Evolutionary conservation across 2,329 filamentous ascomycete species (phyloP), one percentile per base, ranked within the genome.

Genomic region (Eutypella sp.): DNA sequence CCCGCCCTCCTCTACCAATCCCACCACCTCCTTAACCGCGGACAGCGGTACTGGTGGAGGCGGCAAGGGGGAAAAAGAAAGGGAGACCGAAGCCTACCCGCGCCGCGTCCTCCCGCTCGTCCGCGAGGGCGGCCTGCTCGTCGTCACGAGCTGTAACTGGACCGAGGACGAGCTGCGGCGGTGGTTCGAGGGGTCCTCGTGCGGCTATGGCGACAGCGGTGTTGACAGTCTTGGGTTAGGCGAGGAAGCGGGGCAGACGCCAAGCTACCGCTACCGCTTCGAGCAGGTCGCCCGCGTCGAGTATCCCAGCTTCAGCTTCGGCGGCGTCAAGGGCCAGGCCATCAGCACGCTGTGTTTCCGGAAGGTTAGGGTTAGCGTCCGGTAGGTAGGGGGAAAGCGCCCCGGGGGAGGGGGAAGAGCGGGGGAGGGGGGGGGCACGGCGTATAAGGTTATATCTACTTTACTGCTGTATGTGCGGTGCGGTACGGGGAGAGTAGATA

Each of bases 121-220:
- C 42, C 82, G 80, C 56, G 70, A 68, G 1, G 85, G 84, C 2
- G 89, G 89, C 0, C 73, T 89, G 20, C 79, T 97, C 57, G 67
- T 96, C 48, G 81, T 99, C 44, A 97, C 93, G 45, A 96, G 90
- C 67, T 99, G 93, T 66, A 99, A 99, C 69, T 99, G 93, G 93
- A 97, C 92, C 1, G 90, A 93, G 70, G 79, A 82, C 34, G 93
- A 99, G 72, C 68, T 99, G 58, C 73, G 77, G 49, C 69, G 68
- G 15, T 97, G 92, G 90, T 93, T 97, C 62, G 81, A 77, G 42
- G 71, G 66, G 3, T 33, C 11, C 29, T 5, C 25, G 7, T 7
- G 25, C 13, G 25, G 25, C 13, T 7, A 13, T 29, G 66, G 54
- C 23, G 56, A 53, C 9, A 25, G 20, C 40, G 56, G n/a, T n/a